Percentiles rank a stretch among this genome's conserved stretches.
Conservation (phyloP, 139 green algal genomes). For the Coelastrella sp. region DNA sequence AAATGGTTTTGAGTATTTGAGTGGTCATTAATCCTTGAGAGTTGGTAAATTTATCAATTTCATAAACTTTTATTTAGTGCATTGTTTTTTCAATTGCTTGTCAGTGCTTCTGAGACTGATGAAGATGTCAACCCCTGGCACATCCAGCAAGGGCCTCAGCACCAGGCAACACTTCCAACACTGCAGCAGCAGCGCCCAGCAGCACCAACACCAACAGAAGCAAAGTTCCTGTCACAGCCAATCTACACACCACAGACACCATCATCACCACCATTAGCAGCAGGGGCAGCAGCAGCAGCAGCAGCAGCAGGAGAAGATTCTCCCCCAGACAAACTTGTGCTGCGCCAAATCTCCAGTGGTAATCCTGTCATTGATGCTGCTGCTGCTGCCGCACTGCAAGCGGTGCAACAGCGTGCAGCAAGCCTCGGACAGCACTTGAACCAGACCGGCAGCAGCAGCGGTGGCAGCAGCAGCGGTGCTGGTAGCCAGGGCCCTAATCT, state of each 20-base stretch:
- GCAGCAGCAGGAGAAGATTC: background rate
- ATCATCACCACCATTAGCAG: background rate
- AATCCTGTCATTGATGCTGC: background rate
- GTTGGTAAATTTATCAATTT: too few relatives aligned
- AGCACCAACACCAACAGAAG: slow-evolving; percentile 1
- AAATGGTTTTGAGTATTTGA: too few relatives aligned
- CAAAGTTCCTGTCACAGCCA: background rate
- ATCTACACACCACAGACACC: slow-evolving; percentile 11
- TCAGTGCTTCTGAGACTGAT: background rate
- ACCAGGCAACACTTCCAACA: slow-evolving; percentile 7
- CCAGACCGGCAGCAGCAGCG: background rate
- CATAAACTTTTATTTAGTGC: too few relatives aligned
- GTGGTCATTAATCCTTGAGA: too few relatives aligned
- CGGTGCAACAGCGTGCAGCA: background rate
- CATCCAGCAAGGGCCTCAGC: background rate
- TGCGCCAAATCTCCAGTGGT: background rate
- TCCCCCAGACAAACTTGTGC: background rate
- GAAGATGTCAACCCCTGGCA: background rate
- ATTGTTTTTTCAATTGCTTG: too few relatives aligned
- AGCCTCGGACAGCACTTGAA: background rate
- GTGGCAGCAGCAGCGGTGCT: background rate
- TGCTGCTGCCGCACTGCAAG: background rate
- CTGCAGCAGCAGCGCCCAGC: background rate
- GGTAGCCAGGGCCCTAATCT: too few relatives aligned
- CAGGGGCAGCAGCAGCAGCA: slow-evolving; percentile 1